These are phyloP conservation scores for Delitschia confertaspora DNA, from an alignment of 495 filamentous ascomycete genomes.

Conservation along the genomic window DNA sequence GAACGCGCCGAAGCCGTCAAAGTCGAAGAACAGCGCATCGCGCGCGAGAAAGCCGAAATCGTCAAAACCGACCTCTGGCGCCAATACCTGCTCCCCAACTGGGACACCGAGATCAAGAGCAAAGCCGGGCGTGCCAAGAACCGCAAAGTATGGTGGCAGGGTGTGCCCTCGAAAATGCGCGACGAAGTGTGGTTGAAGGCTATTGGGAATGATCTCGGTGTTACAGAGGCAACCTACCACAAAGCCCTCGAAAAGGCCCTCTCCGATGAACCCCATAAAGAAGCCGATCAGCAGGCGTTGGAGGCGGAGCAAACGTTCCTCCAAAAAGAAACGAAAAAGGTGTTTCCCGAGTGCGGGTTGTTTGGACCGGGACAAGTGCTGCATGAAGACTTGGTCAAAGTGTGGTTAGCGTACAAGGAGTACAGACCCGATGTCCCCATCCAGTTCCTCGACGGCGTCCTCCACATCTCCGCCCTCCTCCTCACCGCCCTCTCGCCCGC, in stretches of 20 bases:
- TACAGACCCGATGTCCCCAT: constrained; percentile 73
- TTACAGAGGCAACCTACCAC: constrained; percentile 66
- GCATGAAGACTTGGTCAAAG: constrained; percentile 66
- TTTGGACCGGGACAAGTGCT: constrained; percentile 59
- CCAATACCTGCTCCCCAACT: constrained; percentile 76
- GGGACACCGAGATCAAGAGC: constrained; percentile 65
- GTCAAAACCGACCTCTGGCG: constrained; percentile 72
- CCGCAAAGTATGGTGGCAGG: constrained; percentile 89
- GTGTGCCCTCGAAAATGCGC: constrained; percentile 67
- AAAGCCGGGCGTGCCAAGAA: constrained; percentile 43
- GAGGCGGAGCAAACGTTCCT: constrained; percentile 58
- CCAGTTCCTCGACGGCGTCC: not conserved
- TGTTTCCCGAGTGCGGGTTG: constrained; percentile 71
- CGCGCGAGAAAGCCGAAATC: constrained; percentile 59
- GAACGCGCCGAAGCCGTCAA: constrained; percentile 39
- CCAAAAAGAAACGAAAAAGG: constrained; percentile 60
- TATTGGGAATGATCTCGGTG: constrained; percentile 78
- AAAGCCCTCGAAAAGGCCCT: constrained; percentile 69
- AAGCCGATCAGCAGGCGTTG: constrained; percentile 30
- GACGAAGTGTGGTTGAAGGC: constrained; percentile 80
- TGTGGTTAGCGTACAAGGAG: constrained; percentile 83
- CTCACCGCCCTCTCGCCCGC: constrained; percentile 69
- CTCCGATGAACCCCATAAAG: constrained; percentile 51
- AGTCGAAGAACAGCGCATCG: constrained; percentile 43
- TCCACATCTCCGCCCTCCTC: constrained; percentile 79